Base-by-base conservation (phyloP, 495 filamentous ascomycete genomes). In the Penicillium turbatum region DNA sequence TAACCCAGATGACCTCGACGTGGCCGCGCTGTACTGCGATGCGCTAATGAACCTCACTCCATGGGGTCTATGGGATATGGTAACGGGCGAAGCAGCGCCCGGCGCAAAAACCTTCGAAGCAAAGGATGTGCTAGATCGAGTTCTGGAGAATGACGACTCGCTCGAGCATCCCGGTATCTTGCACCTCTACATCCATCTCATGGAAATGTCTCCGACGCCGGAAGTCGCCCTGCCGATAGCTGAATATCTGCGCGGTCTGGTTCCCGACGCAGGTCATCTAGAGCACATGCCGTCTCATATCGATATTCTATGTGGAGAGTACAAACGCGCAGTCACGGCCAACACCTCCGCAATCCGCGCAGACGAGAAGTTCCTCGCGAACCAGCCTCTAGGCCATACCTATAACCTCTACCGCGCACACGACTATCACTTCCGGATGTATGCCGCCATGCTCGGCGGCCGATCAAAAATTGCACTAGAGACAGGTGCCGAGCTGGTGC, bases 241-340 rank as follows among this genome's bases (percentile, higher is more conserved):
- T 0, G 79, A 86, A 49, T 71, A 74, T 37, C 75, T 89, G 2
- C 80, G 84, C 2, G 77, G 75, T 1, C 73, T 88, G 1, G 76
- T 85, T 0, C 85, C 86, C 0, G 83, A 87, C 48, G 74, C 82
- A 0, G 86, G 86, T 4, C 86, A 89, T 59, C 72, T 89, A n/a
- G 77, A 83, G 42, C 86, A 89, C 57, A 89, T 89, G 86, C 85
- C 85, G 0, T 78, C 77, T 0, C 86, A 89, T 59, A 68, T 89
- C 24, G 84, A 88, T 64, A 71, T 88, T 8, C 70, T 89, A 4
- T 79, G 79, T 44, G 86, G 86, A 2, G 83, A 88, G 53, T 89
- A 87, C 61, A 73, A 78, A 5, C 72, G 70, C 13, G 84, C 82
- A 0, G 76, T 88, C 10, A 64, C 70, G 7, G 80, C 82, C 11